Base-by-base conservation (phyloP, 2,329 filamentous ascomycete genomes). In the Aspergillus jensenii region DNA sequence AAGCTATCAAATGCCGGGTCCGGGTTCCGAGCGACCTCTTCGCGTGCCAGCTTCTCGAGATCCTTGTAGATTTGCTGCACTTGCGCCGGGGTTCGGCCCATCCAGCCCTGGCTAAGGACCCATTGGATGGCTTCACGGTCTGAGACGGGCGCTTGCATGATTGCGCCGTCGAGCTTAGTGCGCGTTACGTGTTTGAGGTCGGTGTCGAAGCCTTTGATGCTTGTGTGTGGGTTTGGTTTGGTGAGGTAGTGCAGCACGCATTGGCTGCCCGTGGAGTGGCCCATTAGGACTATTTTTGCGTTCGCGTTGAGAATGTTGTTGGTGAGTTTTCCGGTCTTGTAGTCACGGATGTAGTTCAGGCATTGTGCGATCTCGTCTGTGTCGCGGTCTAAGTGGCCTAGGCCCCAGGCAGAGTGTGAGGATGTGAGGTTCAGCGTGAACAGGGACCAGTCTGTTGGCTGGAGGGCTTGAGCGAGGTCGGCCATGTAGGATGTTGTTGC, bases 141-240 rank as follows among this genome's bases (percentile, higher is more conserved):
- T 1, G 86, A 90, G 2, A 93, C 87, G 0, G 90, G 87, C 0
- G 88, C 91, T 71, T 96, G 92, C 59, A 96, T 77, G 37, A 96
- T 88, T 37, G 87, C 87, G 15, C 89, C 91, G 59, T 93, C 85
- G 1, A 96, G 77, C 0, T 59, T 76, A 0, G 83, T 81, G 12
- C 83, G 76, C 45, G 75, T 74, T 2, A 74, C 59, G 47, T 78
- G 68, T 43, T 69, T 59, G 6, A 73, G 61, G 4, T 56, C 57
- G 0, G 64, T 47, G 54, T 75, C 71, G 35, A 74, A 74, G 2
- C 66, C 49, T 47, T 74, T 31, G 61, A 62, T 17, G 64, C 59
- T 37, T 21, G 67, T 68, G 66, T 73, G 65, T 2, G 75, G 78
- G 58, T 80, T 80, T 3, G 75, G 71, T 2, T 74, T 74, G 53